Conservation (phyloP, 768 basidiomycete genomes). For the Lactifluus pinguis region DNA sequence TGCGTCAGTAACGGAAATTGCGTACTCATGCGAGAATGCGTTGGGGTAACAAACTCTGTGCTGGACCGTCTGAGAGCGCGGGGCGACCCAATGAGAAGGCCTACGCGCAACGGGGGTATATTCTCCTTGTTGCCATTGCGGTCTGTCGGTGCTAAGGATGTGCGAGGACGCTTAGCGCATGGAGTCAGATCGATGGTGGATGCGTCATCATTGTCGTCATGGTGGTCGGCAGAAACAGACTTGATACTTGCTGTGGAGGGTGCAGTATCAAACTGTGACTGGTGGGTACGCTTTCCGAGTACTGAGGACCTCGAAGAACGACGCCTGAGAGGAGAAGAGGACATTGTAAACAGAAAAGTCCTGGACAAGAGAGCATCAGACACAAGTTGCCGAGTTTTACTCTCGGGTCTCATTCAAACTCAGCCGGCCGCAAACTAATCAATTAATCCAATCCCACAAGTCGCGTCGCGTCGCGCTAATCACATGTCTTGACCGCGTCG, state of each 20-base stretch:
- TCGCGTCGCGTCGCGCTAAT: slow-evolving; percentile 20
- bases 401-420: slow-evolving; percentile 21
- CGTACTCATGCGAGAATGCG: slow-evolving; percentile 40
- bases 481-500: slow-evolving; percentile 9
- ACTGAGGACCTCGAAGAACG: slow-evolving; percentile 23
- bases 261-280: slow-evolving; percentile 23
- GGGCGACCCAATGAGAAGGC: slow-evolving; percentile 29
- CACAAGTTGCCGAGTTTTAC: slow-evolving; percentile 18
- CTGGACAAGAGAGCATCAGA: background rate
- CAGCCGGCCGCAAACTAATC: slow-evolving; percentile 21
- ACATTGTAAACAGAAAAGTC: slow-evolving; percentile 10
- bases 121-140: slow-evolving; percentile 71
- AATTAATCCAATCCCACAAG: slow-evolving; percentile 7
- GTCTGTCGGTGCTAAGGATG: slow-evolving; percentile 35
- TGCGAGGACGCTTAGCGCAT: slow-evolving; percentile 54
- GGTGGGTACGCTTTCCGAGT: slow-evolving; percentile 29
- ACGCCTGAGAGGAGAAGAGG: slow-evolving; percentile 13
- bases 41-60: slow-evolving; percentile 31
- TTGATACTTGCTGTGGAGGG: slow-evolving; percentile 28
- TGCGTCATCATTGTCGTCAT: slow-evolving; percentile 15
- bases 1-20: background rate
- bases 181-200: slow-evolving; percentile 55
- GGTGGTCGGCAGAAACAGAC: slow-evolving; percentile 4
- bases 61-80: slow-evolving; percentile 34
- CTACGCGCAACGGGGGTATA: slow-evolving; percentile 49